Base-by-base conservation (phyloP, 495 filamentous ascomycete genomes). In the Ramalina intermedia region DNA sequence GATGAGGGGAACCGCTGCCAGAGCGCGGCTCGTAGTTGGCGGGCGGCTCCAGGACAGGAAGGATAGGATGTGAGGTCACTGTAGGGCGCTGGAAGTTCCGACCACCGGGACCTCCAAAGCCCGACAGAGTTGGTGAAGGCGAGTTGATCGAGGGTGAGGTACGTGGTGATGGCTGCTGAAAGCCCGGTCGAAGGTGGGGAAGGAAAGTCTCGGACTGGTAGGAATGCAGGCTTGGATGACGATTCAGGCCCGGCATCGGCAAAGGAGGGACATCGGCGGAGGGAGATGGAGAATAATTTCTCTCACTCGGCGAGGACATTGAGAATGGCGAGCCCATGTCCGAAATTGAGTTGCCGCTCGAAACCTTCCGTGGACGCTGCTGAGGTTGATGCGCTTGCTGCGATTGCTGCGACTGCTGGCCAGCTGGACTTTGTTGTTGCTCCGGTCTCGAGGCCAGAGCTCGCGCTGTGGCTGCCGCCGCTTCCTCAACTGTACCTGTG, bases 401-500 rank as follows among this genome's bases (percentile, higher is more conserved):
- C 8, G 12, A 33, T 56, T 65, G 74, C 62, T 33, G 29, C 29
- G 7, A 7, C 29, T 33, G 29, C 8, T 33, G 29, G 5, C 29
- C 29, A 9, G 29, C 29, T 13, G 29, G 29, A 33, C 29, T 33
- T 33, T 33, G 29, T 16, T 37, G 44, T 17, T 47, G 44, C 66
- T 74, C 64, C 52, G 72, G 67, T 49, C 76, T 69, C 26, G 78
- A 70, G n/a, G 78, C 80, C 57, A 89, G 71, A 40, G 81, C 82
- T 24, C 88, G 87, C 37, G 87, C 88, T 0, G 87, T 94, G 8
- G 89, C 87, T 4, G 80, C 83, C 6, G 85, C 87, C 7, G 91
- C 84, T 61, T 98, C 91, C 60, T 95, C 91, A 17, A 98, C 81
- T 0, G 89, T 96, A 6, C 89, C 91, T 26, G 85, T 91, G 58